These are phyloP conservation scores for Microbotryomycetes sp. DNA, from an alignment of 1,284 basidiomycete genomes.

Conservation along the genomic window DNA sequence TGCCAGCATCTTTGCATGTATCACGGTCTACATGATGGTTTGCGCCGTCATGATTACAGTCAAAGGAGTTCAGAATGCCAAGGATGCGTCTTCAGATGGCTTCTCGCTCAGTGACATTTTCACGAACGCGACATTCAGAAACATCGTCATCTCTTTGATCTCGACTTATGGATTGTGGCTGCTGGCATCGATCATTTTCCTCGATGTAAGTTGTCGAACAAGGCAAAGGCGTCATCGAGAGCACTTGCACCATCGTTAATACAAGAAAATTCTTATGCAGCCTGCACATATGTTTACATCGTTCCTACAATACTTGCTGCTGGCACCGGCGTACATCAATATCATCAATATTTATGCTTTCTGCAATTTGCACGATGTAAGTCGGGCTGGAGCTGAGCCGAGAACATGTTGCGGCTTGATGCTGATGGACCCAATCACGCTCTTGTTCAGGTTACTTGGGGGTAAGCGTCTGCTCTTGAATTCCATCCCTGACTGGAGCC, in stretches of 20 bases:
- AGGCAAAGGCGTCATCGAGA: neutral
- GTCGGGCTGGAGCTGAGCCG: neutral
- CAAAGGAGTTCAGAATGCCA: slow-evolving; percentile 55
- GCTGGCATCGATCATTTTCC: slow-evolving; percentile 66
- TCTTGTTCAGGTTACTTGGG: slow-evolving; percentile 16
- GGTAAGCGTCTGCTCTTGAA: slow-evolving; percentile 2
- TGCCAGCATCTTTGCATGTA: slow-evolving; percentile 74
- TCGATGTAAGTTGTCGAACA: slow-evolving; percentile 52
- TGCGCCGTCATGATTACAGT: slow-evolving; percentile 70
- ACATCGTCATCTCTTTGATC: slow-evolving; percentile 75
- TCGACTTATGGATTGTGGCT: slow-evolving; percentile 82
- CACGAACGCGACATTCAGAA: slow-evolving; percentile 64
- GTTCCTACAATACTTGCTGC: slow-evolving; percentile 88
- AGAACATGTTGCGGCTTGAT: neutral
- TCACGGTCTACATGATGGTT: slow-evolving; percentile 89
- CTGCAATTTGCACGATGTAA: slow-evolving; percentile 48
- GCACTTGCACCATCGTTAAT: neutral
- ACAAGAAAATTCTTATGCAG: slow-evolving; percentile 49
- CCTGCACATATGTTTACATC: slow-evolving; percentile 82
- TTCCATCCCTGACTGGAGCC: slow-evolving; percentile 8
- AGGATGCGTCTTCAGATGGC: slow-evolving; percentile 49
- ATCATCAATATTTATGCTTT: slow-evolving; percentile 78
- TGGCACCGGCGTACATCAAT: slow-evolving; percentile 87
- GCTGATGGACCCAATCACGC: too few species aligned
- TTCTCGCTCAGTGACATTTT: slow-evolving; percentile 57